Conservation (phyloP, 371 early-diverging fungal genomes). For the Blastocladiella emersonii region DNA sequence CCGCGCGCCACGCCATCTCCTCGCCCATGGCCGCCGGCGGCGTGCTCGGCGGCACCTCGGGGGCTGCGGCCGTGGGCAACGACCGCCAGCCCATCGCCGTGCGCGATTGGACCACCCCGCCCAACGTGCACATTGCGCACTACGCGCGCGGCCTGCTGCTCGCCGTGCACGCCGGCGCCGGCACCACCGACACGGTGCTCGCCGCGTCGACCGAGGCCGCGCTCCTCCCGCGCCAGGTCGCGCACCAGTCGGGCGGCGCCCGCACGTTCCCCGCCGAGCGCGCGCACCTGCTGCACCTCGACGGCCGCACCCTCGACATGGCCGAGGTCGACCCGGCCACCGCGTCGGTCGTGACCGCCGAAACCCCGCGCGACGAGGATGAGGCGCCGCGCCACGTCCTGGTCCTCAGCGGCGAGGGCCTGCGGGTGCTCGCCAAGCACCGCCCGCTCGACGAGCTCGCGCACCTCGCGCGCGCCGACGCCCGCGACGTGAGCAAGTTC, state of each 20-base stretch:
- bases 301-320: not conserved
- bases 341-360: not conserved
- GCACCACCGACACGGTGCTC: not conserved
- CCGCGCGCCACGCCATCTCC: not conserved
- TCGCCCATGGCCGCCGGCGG: no score
- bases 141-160: not conserved
- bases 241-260: not conserved
- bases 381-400: not conserved
- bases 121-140: not conserved
- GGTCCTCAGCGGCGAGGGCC: not conserved
- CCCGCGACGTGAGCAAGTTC: not conserved
- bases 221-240: not conserved
- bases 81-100: no score
- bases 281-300: not conserved
- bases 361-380: not conserved
- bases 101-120: no score
- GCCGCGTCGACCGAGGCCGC: not conserved
- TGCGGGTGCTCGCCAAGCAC: not conserved
- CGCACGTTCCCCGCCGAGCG: not conserved
- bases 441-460: not conserved
- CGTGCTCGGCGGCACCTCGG: no score
- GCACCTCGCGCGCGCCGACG: not conserved
- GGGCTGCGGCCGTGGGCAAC: no score
- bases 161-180: not conserved
- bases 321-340: not conserved